Evolutionary conservation across 345 rosid species (phyloP), one percentile per base, ranked within the genome.

Genomic region (Excoecaria agallocha): DNA sequence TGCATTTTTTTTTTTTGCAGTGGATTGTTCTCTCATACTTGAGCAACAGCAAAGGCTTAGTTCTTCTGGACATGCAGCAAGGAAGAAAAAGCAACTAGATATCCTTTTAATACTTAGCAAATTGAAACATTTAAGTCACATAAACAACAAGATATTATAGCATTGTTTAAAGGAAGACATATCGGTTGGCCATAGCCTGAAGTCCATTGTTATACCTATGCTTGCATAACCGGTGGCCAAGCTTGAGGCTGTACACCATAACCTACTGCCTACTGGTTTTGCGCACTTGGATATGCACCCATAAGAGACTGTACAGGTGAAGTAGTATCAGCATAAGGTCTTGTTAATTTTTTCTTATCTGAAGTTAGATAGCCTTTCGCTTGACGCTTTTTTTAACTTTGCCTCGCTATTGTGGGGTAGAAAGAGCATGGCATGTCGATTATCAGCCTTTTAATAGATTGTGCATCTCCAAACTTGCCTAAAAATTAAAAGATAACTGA

Each of bases 111-210:
- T 1, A 49, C 1, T 24, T 22, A 8, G 20, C 35, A 25, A 49
- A 64, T 5, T 68, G 30, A 12, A 49, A 13, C 16, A 7, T 12
- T 17, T 9, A 24, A 68, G 30, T 1, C 5, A 7, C 25, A 50
- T 8, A 68, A 68, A 50, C 45, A 50, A 46, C 22, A 17, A 62
- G 43, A 3, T 30, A 58, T 35, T 60, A 30, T 30, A 1, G 50
- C 52, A 59, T 55, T 68, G 24, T 55, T n/a, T 39, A 38, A 77
- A 41, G 6, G 3, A 72, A n/a, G 76, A 65, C 20, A n/a, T 69
- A 88, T 93, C 84, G 86, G 98, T 74, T 95, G 98, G 72, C 86
- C 80, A 87, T 91, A 95, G 69, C 86, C 89, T 16, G 97, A 89
- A 75, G 87, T 81, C 91, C 93, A 91, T 48, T 87, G 94, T 66